Conservation (phyloP, 2,329 filamentous ascomycete species). For the Exophiala xenobiotica region DNA sequence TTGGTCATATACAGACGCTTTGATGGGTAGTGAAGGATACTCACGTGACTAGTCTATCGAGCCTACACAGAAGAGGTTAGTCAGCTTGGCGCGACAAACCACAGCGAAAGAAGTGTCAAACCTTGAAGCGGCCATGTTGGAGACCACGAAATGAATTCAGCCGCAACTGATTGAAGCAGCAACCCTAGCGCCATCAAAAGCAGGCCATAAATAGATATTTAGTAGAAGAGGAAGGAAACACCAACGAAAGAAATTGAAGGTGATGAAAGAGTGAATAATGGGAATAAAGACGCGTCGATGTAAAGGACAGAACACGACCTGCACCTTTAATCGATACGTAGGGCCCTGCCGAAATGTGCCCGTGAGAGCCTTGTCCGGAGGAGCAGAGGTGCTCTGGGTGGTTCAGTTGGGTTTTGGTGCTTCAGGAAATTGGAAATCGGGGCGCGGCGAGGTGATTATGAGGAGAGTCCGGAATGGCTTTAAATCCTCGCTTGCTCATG, state of each 20-base stretch:
- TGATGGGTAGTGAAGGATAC: constrained; percentile 41
- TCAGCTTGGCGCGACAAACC: constrained; percentile 10
- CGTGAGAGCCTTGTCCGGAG: not conserved
- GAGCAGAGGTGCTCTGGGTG: no score
- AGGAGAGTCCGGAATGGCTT: constrained; percentile 25
- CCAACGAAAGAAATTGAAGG: no score
- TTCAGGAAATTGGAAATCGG: constrained; percentile 21
- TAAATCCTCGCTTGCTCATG: constrained; percentile 28
- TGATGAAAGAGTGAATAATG: not conserved
- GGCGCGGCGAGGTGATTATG: constrained; percentile 22
- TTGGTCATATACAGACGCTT: not conserved
- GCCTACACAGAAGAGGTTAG: constrained; percentile 50
- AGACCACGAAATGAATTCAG: constrained; percentile 3
- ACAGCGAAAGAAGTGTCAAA: constrained; percentile 16
- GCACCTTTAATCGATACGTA: no score
- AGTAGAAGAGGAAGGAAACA: not conserved
- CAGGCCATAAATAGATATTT: not conserved
- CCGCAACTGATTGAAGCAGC: constrained; percentile 5
- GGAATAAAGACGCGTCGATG: not conserved
- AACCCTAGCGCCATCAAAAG: constrained; percentile 20
- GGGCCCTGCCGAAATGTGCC: not conserved
- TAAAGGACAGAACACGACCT: not conserved
- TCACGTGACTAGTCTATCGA: constrained; percentile 85
- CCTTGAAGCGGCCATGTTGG: constrained; percentile 29
- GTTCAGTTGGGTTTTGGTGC: no score